Conservation (phyloP, 441 rosid species). For the Eutrema salsugineum region DNA sequence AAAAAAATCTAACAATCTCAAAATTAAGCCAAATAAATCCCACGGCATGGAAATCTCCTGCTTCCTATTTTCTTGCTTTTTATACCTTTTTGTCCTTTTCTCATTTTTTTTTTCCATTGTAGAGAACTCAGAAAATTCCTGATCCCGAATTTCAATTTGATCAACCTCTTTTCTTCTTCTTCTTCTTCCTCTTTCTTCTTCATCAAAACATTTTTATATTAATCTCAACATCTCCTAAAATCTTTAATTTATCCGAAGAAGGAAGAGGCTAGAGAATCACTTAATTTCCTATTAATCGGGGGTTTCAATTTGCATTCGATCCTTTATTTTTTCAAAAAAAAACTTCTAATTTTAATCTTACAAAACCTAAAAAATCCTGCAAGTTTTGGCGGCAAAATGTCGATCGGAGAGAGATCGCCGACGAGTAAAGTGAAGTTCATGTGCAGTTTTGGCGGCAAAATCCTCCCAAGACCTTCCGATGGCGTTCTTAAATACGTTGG, state of each 20-base stretch:
- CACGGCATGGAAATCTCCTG: not conserved
- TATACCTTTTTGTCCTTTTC: not conserved
- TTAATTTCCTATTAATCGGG: not conserved
- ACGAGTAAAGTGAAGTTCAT: constrained; percentile 54
- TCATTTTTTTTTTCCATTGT: not conserved
- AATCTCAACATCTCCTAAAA: not conserved
- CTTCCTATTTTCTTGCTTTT: constrained; percentile 3
- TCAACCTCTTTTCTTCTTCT: constrained; percentile 10
- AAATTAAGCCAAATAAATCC: not conserved
- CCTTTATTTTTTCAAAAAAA: not conserved
- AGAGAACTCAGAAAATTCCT: not conserved
- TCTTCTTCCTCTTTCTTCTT: constrained; percentile 19
- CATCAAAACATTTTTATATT: not conserved
- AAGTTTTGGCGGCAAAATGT: not conserved
- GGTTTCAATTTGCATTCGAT: constrained; percentile 17
- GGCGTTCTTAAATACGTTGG: constrained; percentile 78
- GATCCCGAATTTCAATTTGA: constrained; percentile 1
- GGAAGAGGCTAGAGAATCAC: constrained; percentile 16
- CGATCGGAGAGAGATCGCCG: constrained; percentile 38
- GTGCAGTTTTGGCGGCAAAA: constrained; percentile 88
- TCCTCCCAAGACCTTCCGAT: constrained; percentile 59
- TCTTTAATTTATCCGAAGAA: not conserved
- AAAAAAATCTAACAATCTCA: not conserved
- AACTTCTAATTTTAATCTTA: not conserved
- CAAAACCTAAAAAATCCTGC: constrained; percentile 2